Base-by-base conservation (phyloP, 345 rosid species). In the Sisymbrium altissimum region DNA sequence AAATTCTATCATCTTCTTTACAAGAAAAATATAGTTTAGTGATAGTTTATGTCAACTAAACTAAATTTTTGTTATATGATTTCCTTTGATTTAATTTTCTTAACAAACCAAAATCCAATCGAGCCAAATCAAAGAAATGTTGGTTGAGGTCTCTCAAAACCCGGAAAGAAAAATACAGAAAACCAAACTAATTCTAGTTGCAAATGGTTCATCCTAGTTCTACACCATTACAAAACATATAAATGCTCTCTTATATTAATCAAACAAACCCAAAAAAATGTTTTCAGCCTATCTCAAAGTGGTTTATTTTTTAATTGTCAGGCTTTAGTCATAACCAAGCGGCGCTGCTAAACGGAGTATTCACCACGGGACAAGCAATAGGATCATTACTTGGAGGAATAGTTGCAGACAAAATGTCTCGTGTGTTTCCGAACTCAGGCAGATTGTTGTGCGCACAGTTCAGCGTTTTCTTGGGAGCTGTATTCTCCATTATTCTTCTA, bases 391-490 rank as follows among this genome's bases (percentile, higher is more conserved):
- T 86, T 0, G 98, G 98, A 10, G 98, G 96, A 44, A 5, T 93
- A 36, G 64, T 85, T 39, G 98, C 96, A 6, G 97, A 93, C 73
- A 77, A 84, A 35, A 48, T 91, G 59, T 84, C 92, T 19, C 82
- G 2, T 6, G 4, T 29, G 3, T 93, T 82, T 64, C 97, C 97
- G 5, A 77, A 88, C 60, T 82, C 93, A 1, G 97, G 91, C 3
- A 87, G 97, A 17, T 57, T 89, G 14, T 75, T 89, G 60, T 90
- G 97, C 17, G 97, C 98, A 0, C 97, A 93, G 71, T 86, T 93
- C 84, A 93, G 92, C 29, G 87, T 92, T 44, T 76, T 84, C 73
- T 87, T 89, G 91, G 98, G 97, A 50, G 87, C 88, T 48, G 89
- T 94, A 39, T 93, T 84, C 83, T 89, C 97, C 12, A 65, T 78